Conservation (phyloP, 352 stramenopile genomes). For the Globisporangium orthogonon region DNA sequence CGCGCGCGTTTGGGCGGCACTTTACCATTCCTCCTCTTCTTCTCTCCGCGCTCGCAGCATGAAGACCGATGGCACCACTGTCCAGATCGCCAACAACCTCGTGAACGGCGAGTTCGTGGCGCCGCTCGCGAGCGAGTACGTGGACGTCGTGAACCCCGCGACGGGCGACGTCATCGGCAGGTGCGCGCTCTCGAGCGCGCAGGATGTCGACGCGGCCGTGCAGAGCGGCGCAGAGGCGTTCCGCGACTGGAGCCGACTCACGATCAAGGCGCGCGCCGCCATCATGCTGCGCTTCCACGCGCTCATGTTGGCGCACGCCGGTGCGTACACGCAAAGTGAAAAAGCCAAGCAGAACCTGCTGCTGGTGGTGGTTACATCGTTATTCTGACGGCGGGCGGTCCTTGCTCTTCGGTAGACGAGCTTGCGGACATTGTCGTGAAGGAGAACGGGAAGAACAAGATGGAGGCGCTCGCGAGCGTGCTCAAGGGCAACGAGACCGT, state of each 20-base stretch:
- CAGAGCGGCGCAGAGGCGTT: conserved; percentile 79
- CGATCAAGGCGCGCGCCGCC: conserved; percentile 92
- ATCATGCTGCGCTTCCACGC: conserved; percentile 96
- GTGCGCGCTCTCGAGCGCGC: conserved; percentile 68
- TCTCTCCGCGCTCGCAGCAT: not conserved
- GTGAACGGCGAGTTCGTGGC: conserved; percentile 59
- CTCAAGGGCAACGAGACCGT: conserved; percentile 98
- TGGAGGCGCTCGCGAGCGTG: conserved; percentile 94
- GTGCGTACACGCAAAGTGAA: conserved; percentile 8
- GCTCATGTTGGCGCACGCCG: conserved; percentile 86
- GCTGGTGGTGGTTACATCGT: not conserved
- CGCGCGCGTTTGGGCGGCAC: too few relatives aligned
- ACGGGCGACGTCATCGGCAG: conserved; percentile 65
- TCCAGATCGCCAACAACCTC: conserved; percentile 47
- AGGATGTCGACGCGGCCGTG: conserved; percentile 88
- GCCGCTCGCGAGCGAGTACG: conserved; percentile 27
- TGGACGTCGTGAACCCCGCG: conserved; percentile 64
- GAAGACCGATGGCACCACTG: conserved; percentile 4
- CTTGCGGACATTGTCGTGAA: conserved; percentile 91
- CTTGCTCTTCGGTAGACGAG: conserved; percentile 42
- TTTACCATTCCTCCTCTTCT: not conserved
- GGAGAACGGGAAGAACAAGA: conserved; percentile 98
- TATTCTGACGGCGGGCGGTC: not conserved
- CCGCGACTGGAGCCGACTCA: conserved; percentile 84
- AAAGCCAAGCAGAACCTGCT: too few relatives aligned